These are phyloP conservation scores for Silene coronaria DNA, from an alignment of 179 eudicot genomes.

Conservation along the genomic window DNA sequence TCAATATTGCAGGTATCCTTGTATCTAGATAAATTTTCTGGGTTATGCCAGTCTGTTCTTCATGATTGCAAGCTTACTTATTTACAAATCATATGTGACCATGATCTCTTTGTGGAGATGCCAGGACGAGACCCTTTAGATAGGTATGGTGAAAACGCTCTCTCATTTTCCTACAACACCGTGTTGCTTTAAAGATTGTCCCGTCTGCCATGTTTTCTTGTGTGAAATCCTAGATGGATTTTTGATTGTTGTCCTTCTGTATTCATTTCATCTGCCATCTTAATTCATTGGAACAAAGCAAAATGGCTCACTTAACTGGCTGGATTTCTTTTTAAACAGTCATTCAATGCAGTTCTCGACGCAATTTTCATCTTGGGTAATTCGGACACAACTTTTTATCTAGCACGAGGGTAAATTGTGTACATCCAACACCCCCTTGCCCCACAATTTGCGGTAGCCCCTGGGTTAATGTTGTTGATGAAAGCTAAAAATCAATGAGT, in stretches of 20 bases:
- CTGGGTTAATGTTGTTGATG: not conserved
- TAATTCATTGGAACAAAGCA: no score
- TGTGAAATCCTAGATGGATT: not conserved
- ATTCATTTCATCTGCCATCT: no score
- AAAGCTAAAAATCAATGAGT: not conserved
- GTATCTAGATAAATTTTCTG: conserved; percentile 95
- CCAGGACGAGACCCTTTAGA: conserved; percentile 99
- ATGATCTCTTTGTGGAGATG: conserved; percentile 98
- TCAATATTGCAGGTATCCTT: conserved; percentile 63
- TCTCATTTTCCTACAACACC: not conserved
- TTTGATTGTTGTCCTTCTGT: no score
- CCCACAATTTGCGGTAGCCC: no score
- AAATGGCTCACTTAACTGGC: no score
- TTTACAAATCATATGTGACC: conserved; percentile 93
- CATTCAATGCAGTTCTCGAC: no score
- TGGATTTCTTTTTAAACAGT: no score
- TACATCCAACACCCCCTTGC: no score
- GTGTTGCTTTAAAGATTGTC: not conserved
- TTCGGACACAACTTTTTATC: no score
- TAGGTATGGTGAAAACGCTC: conserved; percentile 40
- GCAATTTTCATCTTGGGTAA: no score
- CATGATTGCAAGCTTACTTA: conserved; percentile 99
- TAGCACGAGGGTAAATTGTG: no score
- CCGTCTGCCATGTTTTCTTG: not conserved
- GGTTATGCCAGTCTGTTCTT: conserved; percentile 79